phyloP scores from a whole-genome alignment of 768 basidiomycete genomes.

The Lepiota venenata region DNA sequence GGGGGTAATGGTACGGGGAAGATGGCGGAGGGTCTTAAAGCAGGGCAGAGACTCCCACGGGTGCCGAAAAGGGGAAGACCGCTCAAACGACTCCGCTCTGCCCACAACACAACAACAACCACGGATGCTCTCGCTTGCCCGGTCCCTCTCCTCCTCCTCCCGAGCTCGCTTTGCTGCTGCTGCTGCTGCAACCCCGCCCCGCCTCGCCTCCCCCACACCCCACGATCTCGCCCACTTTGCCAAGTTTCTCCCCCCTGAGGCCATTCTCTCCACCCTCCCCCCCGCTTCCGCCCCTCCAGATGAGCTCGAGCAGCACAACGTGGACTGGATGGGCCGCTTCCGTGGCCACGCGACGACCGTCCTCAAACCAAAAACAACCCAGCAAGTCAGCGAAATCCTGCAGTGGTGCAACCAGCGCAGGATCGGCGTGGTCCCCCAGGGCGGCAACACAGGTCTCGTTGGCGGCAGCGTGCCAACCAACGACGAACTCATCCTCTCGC shows the following conservation, averaged over 20 bases:
- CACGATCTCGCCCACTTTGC: constrained; percentile 67
- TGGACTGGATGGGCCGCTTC: constrained; percentile 97
- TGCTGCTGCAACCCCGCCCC: constrained; percentile 20
- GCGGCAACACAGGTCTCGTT: constrained; percentile 97
- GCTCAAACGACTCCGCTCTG: not conserved
- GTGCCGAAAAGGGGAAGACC: not conserved
- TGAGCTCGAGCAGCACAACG: constrained; percentile 79
- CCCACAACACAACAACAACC: too few relatives aligned
- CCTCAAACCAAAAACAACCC: constrained; percentile 81
- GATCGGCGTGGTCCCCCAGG: constrained; percentile 94
- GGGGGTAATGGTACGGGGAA: not conserved
- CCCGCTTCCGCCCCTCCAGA: constrained; percentile 25
- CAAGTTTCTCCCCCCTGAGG: constrained; percentile 55
- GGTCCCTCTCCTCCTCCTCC: constrained; percentile 14
- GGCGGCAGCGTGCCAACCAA: constrained; percentile 89
- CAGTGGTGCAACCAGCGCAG: constrained; percentile 79
- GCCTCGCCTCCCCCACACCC: constrained; percentile 47
- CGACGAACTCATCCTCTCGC: constrained; percentile 84
- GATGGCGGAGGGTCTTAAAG: constrained; percentile 3
- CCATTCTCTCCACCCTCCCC: constrained; percentile 64
- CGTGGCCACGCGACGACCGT: constrained; percentile 81
- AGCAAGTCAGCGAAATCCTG: constrained; percentile 86
- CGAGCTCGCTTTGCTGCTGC: constrained; percentile 23
- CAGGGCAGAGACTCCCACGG: constrained; percentile 1
- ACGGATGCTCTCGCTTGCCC: constrained; percentile 17